phyloP scores from a whole-genome alignment of 805 yeast genomes.

The Candida chilensis region DNA sequence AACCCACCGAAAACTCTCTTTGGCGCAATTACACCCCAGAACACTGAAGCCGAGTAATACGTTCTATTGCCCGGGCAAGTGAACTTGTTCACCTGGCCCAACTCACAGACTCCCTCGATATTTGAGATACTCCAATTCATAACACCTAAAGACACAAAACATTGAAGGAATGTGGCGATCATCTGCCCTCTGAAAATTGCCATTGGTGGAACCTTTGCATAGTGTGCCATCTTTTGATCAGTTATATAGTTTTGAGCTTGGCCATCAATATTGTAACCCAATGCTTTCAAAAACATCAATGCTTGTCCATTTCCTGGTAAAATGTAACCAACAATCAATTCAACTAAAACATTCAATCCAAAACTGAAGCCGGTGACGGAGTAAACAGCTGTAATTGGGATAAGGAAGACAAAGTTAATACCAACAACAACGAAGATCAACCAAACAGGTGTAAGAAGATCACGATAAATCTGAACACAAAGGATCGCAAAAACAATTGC shows the following conservation, averaged over 20 bases:
- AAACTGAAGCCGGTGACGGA: slow-evolving; percentile 33
- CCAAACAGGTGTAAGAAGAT: slow-evolving; percentile 32
- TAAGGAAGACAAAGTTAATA: slow-evolving; percentile 28
- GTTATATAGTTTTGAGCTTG: slow-evolving; percentile 25
- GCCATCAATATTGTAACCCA: slow-evolving; percentile 21
- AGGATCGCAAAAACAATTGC: slow-evolving; percentile 28
- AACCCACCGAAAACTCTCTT: slow-evolving; percentile 30
- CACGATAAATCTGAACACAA: slow-evolving; percentile 34
- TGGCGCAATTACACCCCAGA: slow-evolving; percentile 35
- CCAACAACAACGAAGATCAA: slow-evolving; percentile 29
- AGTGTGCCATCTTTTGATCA: slow-evolving; percentile 44
- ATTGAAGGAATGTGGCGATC: slow-evolving; percentile 17
- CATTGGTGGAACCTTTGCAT: slow-evolving; percentile 49
- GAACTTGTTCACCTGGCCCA: slow-evolving; percentile 25
- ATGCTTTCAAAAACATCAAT: slow-evolving; percentile 28
- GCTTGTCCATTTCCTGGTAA: slow-evolving; percentile 35
- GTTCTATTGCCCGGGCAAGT: slow-evolving; percentile 28
- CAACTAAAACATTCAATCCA: slow-evolving; percentile 34
- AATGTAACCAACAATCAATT: slow-evolving; percentile 31
- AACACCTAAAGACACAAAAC: slow-evolving; percentile 17
- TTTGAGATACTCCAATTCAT: slow-evolving; percentile 22
- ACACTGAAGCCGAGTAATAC: slow-evolving; percentile 39
- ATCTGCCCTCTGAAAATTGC: slow-evolving; percentile 42
- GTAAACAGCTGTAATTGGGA: slow-evolving; percentile 31
- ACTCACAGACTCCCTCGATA: slow-evolving; percentile 20